Evolutionary conservation across 164 flowering plant species (phyloP), one percentile per base, ranked within the genome.

Genomic region (Kingdonia uniflora): DNA sequence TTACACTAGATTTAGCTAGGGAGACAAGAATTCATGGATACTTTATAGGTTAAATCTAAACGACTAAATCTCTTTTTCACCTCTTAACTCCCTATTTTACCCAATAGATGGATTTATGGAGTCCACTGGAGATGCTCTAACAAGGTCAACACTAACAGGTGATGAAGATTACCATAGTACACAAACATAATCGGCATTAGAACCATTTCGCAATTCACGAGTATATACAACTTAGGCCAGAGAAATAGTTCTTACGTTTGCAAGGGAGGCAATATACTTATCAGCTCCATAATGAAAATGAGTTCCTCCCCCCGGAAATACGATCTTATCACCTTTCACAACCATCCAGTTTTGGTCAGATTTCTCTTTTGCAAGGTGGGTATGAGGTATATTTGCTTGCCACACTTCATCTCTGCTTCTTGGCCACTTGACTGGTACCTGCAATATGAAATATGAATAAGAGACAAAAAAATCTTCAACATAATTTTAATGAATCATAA

Each of bases 331-430:
- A 54, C 86, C 95, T 74, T 76, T 84, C 29, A 86, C 95, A 65
- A 83, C 97, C 97, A 88, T 88, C 97, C 97, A 88, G 63, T 83
- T 85, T 71, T 85, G 92, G 68, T 86, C 95, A 57, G 95, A 86
- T 57, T 89, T 86, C 75, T 86, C 97, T 44, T 64, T 68, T 41
- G 95, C 97, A 53, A 89, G 89, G 76, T 89, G 97, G 53, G 95
- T 85, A 51, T 89, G 97, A 59, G 97, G 97, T 55, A 89, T 84
- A 65, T 89, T 89, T 60, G 76, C 92, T 65, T 89, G 80, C 95
- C 95, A 84, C 10, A 83, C 89, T 71, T 80, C 83, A 68, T 88
- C 97, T 74, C 97, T 75, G 75, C 97, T 88, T 62, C 56, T 73
- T 43, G 97, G 97, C 97, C 97, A 89, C 78, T 79, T 89, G 47